Conservation (phyloP, 306 rosid genomes). For the Ormosia emarginata region DNA sequence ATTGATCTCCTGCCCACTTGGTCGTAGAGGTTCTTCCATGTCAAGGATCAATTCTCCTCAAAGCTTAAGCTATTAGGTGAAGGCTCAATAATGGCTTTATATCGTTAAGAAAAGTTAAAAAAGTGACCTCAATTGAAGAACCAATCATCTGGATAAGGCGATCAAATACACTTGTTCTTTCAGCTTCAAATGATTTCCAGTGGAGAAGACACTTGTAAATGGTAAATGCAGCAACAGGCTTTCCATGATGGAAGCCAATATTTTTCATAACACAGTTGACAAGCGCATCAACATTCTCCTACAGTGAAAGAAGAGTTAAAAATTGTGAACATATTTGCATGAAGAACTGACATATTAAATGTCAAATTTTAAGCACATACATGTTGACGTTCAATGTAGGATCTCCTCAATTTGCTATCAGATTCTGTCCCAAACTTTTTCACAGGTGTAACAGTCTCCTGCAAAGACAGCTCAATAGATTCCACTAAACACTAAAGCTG, state of each 20-base stretch:
- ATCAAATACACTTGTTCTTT: slow-evolving; percentile 98
- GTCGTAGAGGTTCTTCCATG: neutral
- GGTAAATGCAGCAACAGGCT: slow-evolving; percentile 96
- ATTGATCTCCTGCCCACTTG: neutral
- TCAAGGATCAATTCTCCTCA: neutral
- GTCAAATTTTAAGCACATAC: slow-evolving; percentile 44
- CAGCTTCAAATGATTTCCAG: slow-evolving; percentile 99
- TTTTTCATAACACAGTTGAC: slow-evolving; percentile 78
- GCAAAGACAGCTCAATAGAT: slow-evolving; percentile 27
- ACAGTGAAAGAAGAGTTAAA: slow-evolving; percentile 30
- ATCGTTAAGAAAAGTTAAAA: neutral
- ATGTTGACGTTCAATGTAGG: slow-evolving; percentile 89
- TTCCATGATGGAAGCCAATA: slow-evolving; percentile 85
- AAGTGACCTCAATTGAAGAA: slow-evolving; percentile 86
- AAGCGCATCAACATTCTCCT: slow-evolving; percentile 97
- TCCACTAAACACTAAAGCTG: slow-evolving; percentile 15
- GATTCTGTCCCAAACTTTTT: slow-evolving; percentile 83
- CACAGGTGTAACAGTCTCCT: slow-evolving; percentile 67
- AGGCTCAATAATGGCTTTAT: neutral
- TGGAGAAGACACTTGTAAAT: slow-evolving; percentile 96
- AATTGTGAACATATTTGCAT: neutral
- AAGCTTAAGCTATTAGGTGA: neutral
- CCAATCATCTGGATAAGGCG: slow-evolving; percentile 99
- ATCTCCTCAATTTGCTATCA: slow-evolving; percentile 86
- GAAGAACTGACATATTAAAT: slow-evolving; percentile 15